These are phyloP conservation scores for Boletus insuetus DNA, from an alignment of 768 basidiomycete species.

Conservation along the genomic window DNA sequence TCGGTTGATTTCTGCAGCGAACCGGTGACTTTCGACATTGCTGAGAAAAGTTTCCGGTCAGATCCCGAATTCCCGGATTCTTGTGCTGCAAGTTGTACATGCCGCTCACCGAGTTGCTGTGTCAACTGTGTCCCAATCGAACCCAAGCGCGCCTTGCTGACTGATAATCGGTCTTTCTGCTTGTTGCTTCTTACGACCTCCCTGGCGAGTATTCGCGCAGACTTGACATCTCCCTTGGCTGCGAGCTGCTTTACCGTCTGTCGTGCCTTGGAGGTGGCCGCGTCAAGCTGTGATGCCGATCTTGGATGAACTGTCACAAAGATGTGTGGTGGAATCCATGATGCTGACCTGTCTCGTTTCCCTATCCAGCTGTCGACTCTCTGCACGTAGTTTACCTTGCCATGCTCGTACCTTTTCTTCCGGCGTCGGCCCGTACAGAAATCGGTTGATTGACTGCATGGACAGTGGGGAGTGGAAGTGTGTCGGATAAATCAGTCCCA, in stretches of 20 bases:
- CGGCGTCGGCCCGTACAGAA: conserved; percentile 93
- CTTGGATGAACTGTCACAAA: conserved; percentile 8
- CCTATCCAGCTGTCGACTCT: conserved; percentile 81
- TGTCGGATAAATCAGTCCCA: conserved; percentile 4
- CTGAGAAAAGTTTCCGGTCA: conserved; percentile 39
- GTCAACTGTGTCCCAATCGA: conserved; percentile 87
- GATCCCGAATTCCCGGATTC: not conserved
- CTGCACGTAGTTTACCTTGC: conserved; percentile 82
- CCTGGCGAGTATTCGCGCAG: conserved; percentile 85
- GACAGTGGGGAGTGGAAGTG: conserved; percentile 6
- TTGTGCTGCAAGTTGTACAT: not conserved
- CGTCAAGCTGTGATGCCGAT: conserved; percentile 60
- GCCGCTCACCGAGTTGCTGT: conserved; percentile 82
- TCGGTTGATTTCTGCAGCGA: conserved; percentile 96
- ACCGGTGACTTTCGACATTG: conserved; percentile 97
- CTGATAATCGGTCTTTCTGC: conserved; percentile 89
- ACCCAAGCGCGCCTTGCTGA: conserved; percentile 88
- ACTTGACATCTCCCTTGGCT: conserved; percentile 87
- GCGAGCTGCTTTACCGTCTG: conserved; percentile 85
- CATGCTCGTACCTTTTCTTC: conserved; percentile 92
- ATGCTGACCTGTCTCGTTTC: conserved; percentile 91
- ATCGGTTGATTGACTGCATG: conserved; percentile 89
- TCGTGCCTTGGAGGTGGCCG: conserved; percentile 76
- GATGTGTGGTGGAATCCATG: conserved; percentile 9
- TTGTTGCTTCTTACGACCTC: conserved; percentile 95